Base-by-base conservation (phyloP, 2,329 filamentous ascomycete species). In the Diaporthe destruens region DNA sequence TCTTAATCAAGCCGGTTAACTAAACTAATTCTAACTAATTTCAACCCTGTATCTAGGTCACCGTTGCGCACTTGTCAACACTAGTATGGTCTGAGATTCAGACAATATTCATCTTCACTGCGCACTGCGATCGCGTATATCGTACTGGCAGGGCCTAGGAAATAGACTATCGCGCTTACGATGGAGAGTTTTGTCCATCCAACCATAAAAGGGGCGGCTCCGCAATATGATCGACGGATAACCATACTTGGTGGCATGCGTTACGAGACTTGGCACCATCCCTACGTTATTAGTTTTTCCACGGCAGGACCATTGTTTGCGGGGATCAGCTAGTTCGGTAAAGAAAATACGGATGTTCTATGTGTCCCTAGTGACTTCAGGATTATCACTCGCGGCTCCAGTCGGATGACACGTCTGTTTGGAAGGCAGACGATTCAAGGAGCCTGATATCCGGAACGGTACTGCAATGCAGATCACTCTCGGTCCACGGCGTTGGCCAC, bases 201-300 rank as follows among this genome's bases (percentile, higher is more conserved):
- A 66, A 39, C 47, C 47, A 23, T 39, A 66, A 66, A 53, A 66
- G 61, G 61, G 61, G 61, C 18, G 61, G 29, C n/a, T 39, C 61
- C 32, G 61, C 23, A 66, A 66, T 36, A 66, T 25, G 61, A 66
- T 66, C 47, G 47, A 66, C 61, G 32, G 32, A 66, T 53, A 66
- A 66, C 61, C 47, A 53, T 12, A 66, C 32, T 39, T 53, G n/a
- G 14, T 53, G 47, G 61, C 61, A 39, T 23, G 23, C 51, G 29
- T 18, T 66, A 66, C 61, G 32, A 53, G 61, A 20, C 44, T 66
- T 66, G 61, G 61, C 47, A n/a, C 9, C 29, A 53, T 39, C 20
- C 25, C 47, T 3, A 47, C 47, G 51, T 14, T 29, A 66, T 14
- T 29, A 66, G 20, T 51, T 2, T 36, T 36, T 25, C n/a, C 25